These are phyloP conservation scores for Novakomyces olei DNA, from an alignment of 805 yeast genomes.

Conservation along the genomic window DNA sequence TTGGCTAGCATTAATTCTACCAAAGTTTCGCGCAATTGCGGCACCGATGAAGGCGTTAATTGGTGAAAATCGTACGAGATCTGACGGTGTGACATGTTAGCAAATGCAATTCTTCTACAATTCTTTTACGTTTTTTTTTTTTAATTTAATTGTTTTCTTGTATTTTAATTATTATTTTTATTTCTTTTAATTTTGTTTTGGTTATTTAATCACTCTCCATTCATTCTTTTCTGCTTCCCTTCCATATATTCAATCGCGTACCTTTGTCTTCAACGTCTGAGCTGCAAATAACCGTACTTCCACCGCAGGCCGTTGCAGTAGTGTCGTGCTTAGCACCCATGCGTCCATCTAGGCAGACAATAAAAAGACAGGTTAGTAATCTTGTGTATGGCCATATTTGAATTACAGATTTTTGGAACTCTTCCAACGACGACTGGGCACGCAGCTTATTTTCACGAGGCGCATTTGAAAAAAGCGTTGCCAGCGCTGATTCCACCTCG, in stretches of 20 bases:
- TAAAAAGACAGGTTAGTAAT: background rate
- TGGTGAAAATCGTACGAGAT: constrained; percentile 69
- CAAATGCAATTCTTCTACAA: too few relatives aligned
- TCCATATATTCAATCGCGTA: constrained; percentile 6
- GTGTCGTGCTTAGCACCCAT: constrained; percentile 47
- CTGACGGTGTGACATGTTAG: too few relatives aligned
- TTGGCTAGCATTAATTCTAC: constrained; percentile 34
- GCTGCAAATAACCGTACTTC: constrained; percentile 66
- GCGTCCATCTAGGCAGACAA: constrained; percentile 28
- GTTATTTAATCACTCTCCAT: too few relatives aligned
- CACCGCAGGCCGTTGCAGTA: constrained; percentile 12
- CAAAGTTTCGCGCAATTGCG: constrained; percentile 44
- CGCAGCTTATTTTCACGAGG: constrained; percentile 20
- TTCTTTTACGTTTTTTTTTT: too few relatives aligned
- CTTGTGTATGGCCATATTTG: background rate
- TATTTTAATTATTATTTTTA: too few relatives aligned
- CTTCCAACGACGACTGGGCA: constrained; percentile 39
- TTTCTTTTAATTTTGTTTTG: too few relatives aligned
- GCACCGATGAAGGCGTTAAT: constrained; percentile 35
- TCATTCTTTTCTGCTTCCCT: too few relatives aligned
- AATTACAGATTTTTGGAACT: constrained; percentile 45
- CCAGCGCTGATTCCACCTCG: too few relatives aligned
- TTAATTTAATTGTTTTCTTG: too few relatives aligned
- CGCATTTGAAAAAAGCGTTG: constrained; percentile 26
- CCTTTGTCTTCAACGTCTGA: constrained; percentile 68